Evolutionary conservation across 768 basidiomycete genomes (phyloP).

Genomic region (Exidia glandulosa): DNA sequence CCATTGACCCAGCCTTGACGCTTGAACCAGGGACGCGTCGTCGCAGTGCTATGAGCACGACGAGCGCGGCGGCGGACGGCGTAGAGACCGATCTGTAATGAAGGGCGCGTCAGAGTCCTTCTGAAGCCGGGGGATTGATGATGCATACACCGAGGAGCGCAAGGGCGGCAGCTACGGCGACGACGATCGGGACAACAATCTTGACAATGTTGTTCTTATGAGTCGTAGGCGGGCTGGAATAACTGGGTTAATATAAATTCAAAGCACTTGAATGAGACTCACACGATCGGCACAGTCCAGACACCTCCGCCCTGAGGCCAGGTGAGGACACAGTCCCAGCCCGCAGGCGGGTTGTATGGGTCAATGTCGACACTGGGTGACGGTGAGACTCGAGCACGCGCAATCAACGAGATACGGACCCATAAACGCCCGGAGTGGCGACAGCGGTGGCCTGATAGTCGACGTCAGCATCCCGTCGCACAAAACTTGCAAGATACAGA

Average conservation of each 20-base stretch:
- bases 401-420: neutral
- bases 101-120: neutral
- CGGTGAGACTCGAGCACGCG: neutral
- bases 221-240: neutral
- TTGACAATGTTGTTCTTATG: neutral
- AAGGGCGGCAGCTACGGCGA: neutral
- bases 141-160: neutral
- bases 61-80: neutral
- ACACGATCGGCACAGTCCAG: neutral
- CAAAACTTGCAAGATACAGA: neutral
- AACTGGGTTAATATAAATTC: neutral
- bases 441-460: neutral
- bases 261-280: neutral
- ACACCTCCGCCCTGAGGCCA: neutral
- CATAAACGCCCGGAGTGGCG: neutral
- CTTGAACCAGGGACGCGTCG: neutral
- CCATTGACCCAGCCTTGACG: neutral
- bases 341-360: neutral
- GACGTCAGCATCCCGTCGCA: neutral
- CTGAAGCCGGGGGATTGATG: no score
- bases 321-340: neutral
- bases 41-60: neutral
- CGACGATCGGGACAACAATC: neutral
- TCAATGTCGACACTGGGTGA: neutral
- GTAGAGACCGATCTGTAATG: neutral